Evolutionary conservation across 1,139 yeast species (phyloP), one percentile per base, ranked within the genome.

Genomic region (Torulaspora pretoriensis): DNA sequence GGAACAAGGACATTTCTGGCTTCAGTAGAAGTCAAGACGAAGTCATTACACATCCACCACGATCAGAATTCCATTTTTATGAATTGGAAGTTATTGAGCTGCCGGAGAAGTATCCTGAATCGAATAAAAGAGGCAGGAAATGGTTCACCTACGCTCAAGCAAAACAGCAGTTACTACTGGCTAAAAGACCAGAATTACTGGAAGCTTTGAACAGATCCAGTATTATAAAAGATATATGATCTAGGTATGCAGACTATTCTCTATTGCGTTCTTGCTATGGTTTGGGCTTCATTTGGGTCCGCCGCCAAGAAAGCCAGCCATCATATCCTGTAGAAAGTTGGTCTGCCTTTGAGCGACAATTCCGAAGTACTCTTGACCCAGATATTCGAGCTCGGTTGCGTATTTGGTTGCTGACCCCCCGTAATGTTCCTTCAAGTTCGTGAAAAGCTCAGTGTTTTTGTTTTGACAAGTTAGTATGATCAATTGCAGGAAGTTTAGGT

Each of bases 101-200:
- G 52, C 75, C 75, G 38, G 74, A 70, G 1, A 71, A 66, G 25
- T 92, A 90, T 84, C 98, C 98, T 0, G 98, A 92, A 63, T 53
- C 62, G 19, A 47, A 67, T 10, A 68, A 68, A 46, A 72, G 97
- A 50, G 69, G 72, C 30, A 69, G 97, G 42, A 68, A 78, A 48
- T 88, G 97, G 96, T 83, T 86, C 58, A 70, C 77, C 1, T 88
- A 78, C 56, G 68, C 75, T 1, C 90, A 86, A 51, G 96, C 96
- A 1, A 74, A 73, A 48, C 78, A 72, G 44, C 87, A 84, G 53
- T 67, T 90, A 44, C 49, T 67, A 5, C 71, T 70, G 47, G 75
- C 83, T 14, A 75, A 81, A 38, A 68, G 96, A 46, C 81, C 82
- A 0, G 96, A 88, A 61, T 68, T 87, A 49, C 70, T 81, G 1